Percentiles rank a stretch among this genome's conserved stretches.
phyloP scores from a whole-genome alignment of 179 eudicot genomes.

The Actinidia arguta region DNA sequence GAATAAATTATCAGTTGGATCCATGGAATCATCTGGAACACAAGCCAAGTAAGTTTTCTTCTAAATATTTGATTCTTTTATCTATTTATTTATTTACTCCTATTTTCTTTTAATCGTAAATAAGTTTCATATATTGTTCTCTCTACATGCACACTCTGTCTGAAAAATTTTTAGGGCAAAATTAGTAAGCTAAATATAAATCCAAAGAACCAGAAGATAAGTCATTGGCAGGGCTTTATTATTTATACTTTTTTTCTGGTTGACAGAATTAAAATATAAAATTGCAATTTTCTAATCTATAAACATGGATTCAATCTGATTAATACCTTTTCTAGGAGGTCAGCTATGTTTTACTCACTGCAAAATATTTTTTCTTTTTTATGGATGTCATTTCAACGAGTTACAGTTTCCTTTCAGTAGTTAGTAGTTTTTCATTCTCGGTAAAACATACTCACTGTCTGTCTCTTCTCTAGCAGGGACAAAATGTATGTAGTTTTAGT shows the following conservation, averaged over 20 bases:
- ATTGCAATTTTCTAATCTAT: neutral
- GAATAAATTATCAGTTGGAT: constrained; percentile 45
- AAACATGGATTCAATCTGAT: neutral
- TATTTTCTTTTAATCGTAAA: too few relatives aligned
- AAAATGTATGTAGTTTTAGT: constrained; percentile 62
- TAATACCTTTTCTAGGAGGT: neutral
- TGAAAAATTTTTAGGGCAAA: too few relatives aligned
- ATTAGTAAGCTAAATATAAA: too few relatives aligned
- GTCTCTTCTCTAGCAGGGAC: constrained; percentile 37
- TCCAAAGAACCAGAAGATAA: too few relatives aligned
- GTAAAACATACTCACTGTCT: neutral
- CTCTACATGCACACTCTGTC: too few relatives aligned
- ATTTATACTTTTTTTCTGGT: too few relatives aligned
- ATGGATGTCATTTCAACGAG: too few relatives aligned
- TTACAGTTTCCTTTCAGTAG: neutral
- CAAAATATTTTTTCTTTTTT: neutral
- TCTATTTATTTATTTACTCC: too few relatives aligned
- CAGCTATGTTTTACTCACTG: neutral
- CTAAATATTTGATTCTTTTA: too few relatives aligned
- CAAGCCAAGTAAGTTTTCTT: constrained; percentile 28
- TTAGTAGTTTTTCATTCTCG: neutral
- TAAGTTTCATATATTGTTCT: too few relatives aligned
- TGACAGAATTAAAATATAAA: too few relatives aligned
- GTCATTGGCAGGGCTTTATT: too few relatives aligned
- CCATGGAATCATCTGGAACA: constrained; percentile 22